phyloP scores from a whole-genome alignment of 441 rosid genomes.

The Eruca vesicaria region DNA sequence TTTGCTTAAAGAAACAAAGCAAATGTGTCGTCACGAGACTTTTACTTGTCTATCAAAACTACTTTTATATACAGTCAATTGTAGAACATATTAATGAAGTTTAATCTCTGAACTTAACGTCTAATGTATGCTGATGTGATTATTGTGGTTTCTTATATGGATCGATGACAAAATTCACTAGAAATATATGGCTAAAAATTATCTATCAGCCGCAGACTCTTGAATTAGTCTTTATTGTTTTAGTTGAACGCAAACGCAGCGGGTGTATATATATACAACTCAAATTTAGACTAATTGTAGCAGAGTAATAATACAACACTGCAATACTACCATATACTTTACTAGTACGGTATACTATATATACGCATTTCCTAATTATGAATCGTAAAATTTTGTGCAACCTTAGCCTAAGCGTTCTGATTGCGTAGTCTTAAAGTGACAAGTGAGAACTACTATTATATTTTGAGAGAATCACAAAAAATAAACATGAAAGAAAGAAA shows the following conservation, averaged over 20 bases:
- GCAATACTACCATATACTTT: neutral
- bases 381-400: neutral
- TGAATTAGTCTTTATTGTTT: no score
- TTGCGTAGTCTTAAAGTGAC: neutral
- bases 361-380: neutral
- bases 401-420: neutral
- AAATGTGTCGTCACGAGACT: neutral
- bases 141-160: neutral
- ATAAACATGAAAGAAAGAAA: neutral
- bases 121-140: neutral
- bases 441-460: neutral
- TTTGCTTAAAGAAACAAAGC: constrained; percentile 8
- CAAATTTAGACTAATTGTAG: no score
- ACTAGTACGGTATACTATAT: neutral
- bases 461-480: neutral
- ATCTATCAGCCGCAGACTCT: no score
- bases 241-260: no score
- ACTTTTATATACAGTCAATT: neutral
- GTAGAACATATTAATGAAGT: neutral
- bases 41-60: constrained; percentile 1
- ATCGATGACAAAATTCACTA: neutral
- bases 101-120: neutral
- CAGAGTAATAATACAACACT: neutral
- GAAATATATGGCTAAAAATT: no score
- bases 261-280: no score